Percentiles rank a stretch among this genome's conserved stretches.
These are phyloP conservation scores for Lepiota venenata DNA, from an alignment of 768 basidiomycete genomes.

Conservation along the genomic window DNA sequence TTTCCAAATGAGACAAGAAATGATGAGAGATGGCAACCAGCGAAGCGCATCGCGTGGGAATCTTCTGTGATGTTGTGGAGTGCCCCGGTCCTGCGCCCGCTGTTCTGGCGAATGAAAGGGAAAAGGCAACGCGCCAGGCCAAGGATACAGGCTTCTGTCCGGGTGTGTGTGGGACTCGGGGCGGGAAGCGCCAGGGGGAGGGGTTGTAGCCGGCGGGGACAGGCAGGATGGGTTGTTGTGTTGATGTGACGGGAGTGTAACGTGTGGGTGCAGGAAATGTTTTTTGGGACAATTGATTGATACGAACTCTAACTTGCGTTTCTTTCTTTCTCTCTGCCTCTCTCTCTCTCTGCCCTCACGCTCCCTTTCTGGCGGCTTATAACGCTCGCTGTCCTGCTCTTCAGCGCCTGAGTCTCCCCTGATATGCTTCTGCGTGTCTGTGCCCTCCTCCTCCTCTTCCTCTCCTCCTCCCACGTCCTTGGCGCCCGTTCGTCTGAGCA, in stretches of 20 bases:
- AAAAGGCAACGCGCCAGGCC: too few species aligned
- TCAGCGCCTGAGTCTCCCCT: conserved; percentile 20
- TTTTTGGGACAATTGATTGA: conserved; percentile 7
- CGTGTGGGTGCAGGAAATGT: neutral
- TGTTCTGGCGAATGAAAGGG: neutral
- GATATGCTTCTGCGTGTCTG: conserved; percentile 28
- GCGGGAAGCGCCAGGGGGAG: neutral
- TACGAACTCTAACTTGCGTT: neutral
- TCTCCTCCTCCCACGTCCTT: conserved; percentile 22
- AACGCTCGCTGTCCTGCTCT: conserved; percentile 22
- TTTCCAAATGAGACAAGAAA: neutral
- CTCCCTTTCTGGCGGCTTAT: conserved; percentile 35
- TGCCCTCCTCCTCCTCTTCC: conserved; percentile 25
- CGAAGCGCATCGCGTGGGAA: neutral
- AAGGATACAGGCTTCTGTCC: too few species aligned
- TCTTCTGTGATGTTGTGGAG: neutral
- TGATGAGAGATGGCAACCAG: conserved; percentile 6
- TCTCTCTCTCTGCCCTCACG: conserved; percentile 23
- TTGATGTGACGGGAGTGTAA: conserved; percentile 7
- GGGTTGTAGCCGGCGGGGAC: neutral
- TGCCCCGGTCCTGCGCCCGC: neutral
- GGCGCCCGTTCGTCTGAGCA: conserved; percentile 38
- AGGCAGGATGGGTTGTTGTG: conserved; percentile 5
- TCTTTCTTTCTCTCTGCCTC: conserved; percentile 9
- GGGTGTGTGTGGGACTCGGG: too few species aligned